phyloP scores from a whole-genome alignment of 768 basidiomycete genomes.

The Amanita brunnescens region DNA sequence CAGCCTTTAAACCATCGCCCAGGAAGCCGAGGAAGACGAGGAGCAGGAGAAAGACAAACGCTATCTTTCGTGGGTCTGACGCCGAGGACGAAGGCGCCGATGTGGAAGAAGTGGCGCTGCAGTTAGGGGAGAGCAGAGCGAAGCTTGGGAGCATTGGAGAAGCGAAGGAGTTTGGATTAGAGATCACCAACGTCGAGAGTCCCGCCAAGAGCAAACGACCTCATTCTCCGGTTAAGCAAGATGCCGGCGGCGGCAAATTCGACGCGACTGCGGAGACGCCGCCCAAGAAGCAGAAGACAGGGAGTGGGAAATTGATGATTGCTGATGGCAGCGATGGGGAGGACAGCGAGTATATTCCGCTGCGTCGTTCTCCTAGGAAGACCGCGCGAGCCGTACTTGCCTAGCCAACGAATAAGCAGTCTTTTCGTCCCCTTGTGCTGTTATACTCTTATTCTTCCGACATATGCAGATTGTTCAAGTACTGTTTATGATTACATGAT shows the following conservation, averaged over 20 bases:
- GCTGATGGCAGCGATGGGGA: slow-evolving; percentile 20
- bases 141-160: slow-evolving; percentile 7
- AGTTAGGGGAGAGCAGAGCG: slow-evolving; percentile 11
- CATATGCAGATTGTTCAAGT: too few relatives aligned
- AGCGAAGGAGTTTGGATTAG: slow-evolving; percentile 30
- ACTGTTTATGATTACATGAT: too few relatives aligned
- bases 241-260: not conserved
- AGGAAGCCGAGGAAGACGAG: slow-evolving; percentile 35
- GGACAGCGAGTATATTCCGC: not conserved
- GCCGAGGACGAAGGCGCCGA: slow-evolving; percentile 20
- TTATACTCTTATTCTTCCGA: not conserved
- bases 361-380: slow-evolving; percentile 16
- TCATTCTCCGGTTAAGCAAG: not conserved
- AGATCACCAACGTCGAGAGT: slow-evolving; percentile 35
- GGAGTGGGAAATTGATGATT: slow-evolving; percentile 13
- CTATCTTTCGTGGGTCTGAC: slow-evolving; percentile 18
- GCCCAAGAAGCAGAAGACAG: slow-evolving; percentile 25
- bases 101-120: slow-evolving; percentile 14
- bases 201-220: slow-evolving; percentile 31
- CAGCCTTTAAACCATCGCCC: slow-evolving; percentile 49
- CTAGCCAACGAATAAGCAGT: not conserved
- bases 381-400: slow-evolving; percentile 5
- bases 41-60: slow-evolving; percentile 23
- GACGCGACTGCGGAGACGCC: slow-evolving; percentile 19
- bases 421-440: not conserved